These are phyloP conservation scores for Aegilops speltoides DNA, from an alignment of 176 grass and related monocot species.

Conservation along the genomic window DNA sequence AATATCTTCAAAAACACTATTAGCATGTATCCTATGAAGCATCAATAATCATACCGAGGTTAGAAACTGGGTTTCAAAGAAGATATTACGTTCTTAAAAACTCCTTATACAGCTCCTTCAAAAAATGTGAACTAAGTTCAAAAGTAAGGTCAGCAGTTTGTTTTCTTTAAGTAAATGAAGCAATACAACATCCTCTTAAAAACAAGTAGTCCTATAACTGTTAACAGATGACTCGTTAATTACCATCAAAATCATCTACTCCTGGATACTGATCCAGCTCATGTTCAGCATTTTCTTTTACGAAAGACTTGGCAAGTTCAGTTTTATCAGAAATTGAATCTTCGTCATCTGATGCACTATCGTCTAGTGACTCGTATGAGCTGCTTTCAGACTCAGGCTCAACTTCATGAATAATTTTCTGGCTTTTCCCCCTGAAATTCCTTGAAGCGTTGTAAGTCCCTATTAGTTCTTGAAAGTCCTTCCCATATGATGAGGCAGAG, in stretches of 20 bases:
- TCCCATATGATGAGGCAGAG: constrained; percentile 57
- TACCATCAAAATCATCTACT: constrained; percentile 97
- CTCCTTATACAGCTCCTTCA: background rate
- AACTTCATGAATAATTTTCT: constrained; percentile 41
- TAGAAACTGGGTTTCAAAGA: background rate
- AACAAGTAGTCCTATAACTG: constrained; percentile 12
- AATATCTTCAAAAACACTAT: background rate
- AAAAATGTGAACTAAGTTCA: background rate
- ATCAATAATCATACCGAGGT: background rate
- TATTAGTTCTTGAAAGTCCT: constrained; percentile 80
- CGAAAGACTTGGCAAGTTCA: constrained; percentile 13
- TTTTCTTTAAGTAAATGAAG: constrained; percentile 12
- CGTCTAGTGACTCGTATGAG: constrained; percentile 44
- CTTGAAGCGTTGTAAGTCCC: constrained; percentile 47
- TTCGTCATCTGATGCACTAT: constrained; percentile 42
- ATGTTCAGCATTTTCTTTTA: constrained; percentile 56
- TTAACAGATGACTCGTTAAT: constrained; percentile 11
- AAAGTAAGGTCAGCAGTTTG: background rate
- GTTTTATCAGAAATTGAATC: constrained; percentile 26
- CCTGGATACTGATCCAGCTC: constrained; percentile 62
- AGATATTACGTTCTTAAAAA: constrained; percentile 26
- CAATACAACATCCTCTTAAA: background rate
- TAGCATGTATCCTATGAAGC: background rate
- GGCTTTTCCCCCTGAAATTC: constrained; percentile 23
- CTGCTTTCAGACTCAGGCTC: constrained; percentile 49